These are phyloP conservation scores for Coprinellus micaceus DNA, from an alignment of 768 basidiomycete species.

Conservation along the genomic window DNA sequence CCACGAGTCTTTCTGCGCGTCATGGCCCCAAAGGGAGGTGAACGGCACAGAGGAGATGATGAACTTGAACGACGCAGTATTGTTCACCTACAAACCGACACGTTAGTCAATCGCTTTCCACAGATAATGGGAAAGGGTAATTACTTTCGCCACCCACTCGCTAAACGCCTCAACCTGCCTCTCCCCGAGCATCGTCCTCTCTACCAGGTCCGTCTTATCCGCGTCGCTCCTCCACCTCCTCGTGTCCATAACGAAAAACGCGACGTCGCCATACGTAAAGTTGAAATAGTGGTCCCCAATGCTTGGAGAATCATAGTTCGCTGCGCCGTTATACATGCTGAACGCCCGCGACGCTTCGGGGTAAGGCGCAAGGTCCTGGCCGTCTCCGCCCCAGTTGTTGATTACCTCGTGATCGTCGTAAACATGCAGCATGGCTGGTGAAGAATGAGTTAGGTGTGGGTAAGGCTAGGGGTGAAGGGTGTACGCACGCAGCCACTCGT, in stretches of 20 bases:
- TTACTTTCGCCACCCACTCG: constrained; percentile 59
- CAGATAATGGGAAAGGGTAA: no score
- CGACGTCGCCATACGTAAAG: constrained; percentile 62
- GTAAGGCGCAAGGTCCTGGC: constrained; percentile 53
- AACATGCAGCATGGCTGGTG: constrained; percentile 60
- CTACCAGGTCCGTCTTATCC: constrained; percentile 33
- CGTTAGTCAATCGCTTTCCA: no score
- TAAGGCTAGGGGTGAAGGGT: not conserved
- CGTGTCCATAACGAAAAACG: constrained; percentile 79
- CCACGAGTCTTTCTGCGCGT: constrained; percentile 67
- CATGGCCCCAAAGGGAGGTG: constrained; percentile 65
- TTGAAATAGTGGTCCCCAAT: constrained; percentile 51
- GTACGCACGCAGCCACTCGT: constrained; percentile 64
- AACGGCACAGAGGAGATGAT: constrained; percentile 72
- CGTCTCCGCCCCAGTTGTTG: constrained; percentile 63
- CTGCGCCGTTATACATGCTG: constrained; percentile 57
- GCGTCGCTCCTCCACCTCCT: constrained; percentile 51
- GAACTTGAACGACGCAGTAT: constrained; percentile 74
- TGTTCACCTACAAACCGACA: constrained; percentile 56
- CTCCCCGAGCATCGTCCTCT: constrained; percentile 68
- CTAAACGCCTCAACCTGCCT: constrained; percentile 57
- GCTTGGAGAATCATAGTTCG: constrained; percentile 53
- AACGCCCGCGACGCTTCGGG: constrained; percentile 58
- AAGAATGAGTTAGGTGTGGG: constrained; percentile 3
- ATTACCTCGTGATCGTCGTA: constrained; percentile 74